Percentiles rank a stretch among this genome's conserved stretches.
Conservation (phyloP, 176 grass and related monocot species). For the Avena eriantha region DNA sequence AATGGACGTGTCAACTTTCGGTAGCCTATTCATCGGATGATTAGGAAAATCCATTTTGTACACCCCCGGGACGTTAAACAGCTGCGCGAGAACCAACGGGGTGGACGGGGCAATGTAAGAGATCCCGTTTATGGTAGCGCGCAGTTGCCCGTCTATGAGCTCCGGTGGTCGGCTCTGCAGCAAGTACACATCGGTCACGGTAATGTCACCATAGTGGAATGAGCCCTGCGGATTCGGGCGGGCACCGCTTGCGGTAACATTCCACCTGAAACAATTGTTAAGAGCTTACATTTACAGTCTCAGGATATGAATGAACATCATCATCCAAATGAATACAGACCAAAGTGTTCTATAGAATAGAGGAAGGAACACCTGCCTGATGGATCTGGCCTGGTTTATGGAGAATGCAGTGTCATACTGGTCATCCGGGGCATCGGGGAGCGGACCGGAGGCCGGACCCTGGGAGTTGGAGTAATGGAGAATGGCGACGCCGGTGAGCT, state of each 20-base stretch:
- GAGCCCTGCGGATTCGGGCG: slow-evolving; percentile 97
- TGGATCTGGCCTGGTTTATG: slow-evolving; percentile 95
- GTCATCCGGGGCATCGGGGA: slow-evolving; percentile 79
- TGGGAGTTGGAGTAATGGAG: slow-evolving; percentile 94
- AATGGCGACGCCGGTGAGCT: slow-evolving; percentile 70
- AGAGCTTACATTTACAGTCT: neutral
- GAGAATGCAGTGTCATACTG: slow-evolving; percentile 80
- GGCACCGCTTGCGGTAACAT: slow-evolving; percentile 83
- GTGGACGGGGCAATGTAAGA: slow-evolving; percentile 83
- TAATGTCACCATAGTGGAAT: slow-evolving; percentile 91
- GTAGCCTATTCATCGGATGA: slow-evolving; percentile 70
- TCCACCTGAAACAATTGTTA: slow-evolving; percentile 68
- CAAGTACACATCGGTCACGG: slow-evolving; percentile 81
- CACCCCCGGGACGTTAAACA: slow-evolving; percentile 78
- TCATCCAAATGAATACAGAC: neutral
- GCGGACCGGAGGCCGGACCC: slow-evolving; percentile 70
- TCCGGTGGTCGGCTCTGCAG: slow-evolving; percentile 74
- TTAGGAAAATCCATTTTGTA: slow-evolving; percentile 96
- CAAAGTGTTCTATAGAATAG: neutral
- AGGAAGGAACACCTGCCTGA: slow-evolving; percentile 51
- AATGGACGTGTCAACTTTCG: slow-evolving; percentile 85
- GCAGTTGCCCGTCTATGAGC: slow-evolving; percentile 73
- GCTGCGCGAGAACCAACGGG: slow-evolving; percentile 79
- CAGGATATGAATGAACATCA: neutral
- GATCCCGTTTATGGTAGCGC: slow-evolving; percentile 82